These are phyloP conservation scores for Juglanconis sp. DNA, from an alignment of 2,329 filamentous ascomycete genomes.

Conservation along the genomic window DNA sequence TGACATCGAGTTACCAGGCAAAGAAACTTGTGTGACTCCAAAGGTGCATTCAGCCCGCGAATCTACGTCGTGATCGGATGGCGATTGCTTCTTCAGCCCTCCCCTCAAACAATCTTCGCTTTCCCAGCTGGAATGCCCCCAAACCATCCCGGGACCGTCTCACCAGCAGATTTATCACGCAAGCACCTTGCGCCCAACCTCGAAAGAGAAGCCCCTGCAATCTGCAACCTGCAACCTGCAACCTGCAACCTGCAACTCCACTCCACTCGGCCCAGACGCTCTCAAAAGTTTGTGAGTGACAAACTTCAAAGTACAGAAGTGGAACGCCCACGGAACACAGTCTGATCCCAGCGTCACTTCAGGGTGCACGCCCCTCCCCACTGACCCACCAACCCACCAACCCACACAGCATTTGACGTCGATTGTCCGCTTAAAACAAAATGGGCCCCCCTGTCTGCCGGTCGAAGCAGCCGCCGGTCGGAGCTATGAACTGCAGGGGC, in stretches of 20 bases:
- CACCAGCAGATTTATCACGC: neutral
- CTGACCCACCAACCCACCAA: neutral
- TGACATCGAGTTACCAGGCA: neutral
- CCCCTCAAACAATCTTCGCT: too few species aligned
- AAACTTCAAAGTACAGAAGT: neutral
- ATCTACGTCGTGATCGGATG: neutral
- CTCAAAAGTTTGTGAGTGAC: neutral
- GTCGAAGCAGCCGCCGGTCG: too few species aligned
- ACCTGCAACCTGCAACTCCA: neutral
- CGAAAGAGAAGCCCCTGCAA: neutral
- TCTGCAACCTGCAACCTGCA: neutral
- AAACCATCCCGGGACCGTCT: neutral
- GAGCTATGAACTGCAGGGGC: constrained; percentile 13
- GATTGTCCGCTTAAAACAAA: neutral
- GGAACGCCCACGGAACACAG: neutral
- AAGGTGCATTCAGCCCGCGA: too few species aligned
- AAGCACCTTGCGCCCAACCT: neutral
- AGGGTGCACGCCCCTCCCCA: neutral
- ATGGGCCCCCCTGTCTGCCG: too few species aligned
- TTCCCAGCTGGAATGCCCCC: neutral
- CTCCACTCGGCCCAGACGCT: neutral
- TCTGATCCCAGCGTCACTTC: constrained; percentile 12
- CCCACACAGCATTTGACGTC: neutral
- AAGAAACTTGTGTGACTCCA: neutral
- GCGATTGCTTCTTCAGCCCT: too few species aligned